Conservation (phyloP, 1,139 yeast species). For the Candida sanyaensis region DNA sequence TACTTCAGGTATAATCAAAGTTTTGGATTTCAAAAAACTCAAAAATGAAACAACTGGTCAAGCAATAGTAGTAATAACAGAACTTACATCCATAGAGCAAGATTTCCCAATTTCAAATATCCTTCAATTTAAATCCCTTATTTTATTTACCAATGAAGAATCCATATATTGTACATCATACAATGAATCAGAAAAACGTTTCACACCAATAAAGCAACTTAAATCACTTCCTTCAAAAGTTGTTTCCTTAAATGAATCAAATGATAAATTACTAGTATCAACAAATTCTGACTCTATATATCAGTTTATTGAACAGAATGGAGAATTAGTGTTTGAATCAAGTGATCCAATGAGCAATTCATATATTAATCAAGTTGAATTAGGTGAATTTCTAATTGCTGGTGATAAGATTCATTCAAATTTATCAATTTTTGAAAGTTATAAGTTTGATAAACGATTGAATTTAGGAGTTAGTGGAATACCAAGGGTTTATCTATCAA, state of each 20-base stretch:
- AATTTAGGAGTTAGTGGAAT: slow-evolving; percentile 35
- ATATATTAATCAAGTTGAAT: slow-evolving; percentile 36
- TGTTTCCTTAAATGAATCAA: slow-evolving; percentile 29
- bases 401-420: slow-evolving; percentile 49
- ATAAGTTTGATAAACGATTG: slow-evolving; percentile 9
- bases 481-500: slow-evolving; percentile 40
- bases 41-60: slow-evolving; percentile 17
- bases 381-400: slow-evolving; percentile 18
- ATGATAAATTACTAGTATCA: slow-evolving; percentile 29
- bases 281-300: slow-evolving; percentile 45
- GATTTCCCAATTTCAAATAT: slow-evolving; percentile 38
- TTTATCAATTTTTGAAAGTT: slow-evolving; percentile 23
- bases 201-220: slow-evolving; percentile 30
- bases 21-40: slow-evolving; percentile 38
- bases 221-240: slow-evolving; percentile 40
- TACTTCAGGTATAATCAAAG: slow-evolving; percentile 38
- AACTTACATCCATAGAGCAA: slow-evolving; percentile 39
- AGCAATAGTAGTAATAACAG: slow-evolving; percentile 25
- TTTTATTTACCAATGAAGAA: slow-evolving; percentile 36
- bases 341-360: slow-evolving; percentile 41
- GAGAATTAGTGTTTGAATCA: slow-evolving; percentile 17
- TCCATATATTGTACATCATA: slow-evolving; percentile 41
- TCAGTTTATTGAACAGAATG: slow-evolving; percentile 22
- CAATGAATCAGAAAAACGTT: slow-evolving; percentile 35
- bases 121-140: slow-evolving; percentile 35